Evolutionary conservation across 2,329 filamentous ascomycete genomes (phyloP).

Genomic region (Cercospora berteroae): DNA sequence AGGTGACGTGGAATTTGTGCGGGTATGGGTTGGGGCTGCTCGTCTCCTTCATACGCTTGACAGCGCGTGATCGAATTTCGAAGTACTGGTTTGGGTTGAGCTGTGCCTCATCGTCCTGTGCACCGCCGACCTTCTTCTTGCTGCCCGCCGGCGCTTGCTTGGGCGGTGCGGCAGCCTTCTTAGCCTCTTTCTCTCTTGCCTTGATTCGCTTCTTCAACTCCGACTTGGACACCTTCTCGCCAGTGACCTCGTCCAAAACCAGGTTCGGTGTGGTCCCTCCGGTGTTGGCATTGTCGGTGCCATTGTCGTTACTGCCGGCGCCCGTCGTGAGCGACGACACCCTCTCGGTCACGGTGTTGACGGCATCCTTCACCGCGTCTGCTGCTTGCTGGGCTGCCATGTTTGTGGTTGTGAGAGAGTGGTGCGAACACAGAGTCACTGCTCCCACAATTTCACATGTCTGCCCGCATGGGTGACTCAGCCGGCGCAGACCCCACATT

Average conservation of each 20-base stretch:
- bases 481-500: not conserved
- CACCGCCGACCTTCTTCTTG: constrained; percentile 59
- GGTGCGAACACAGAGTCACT: not conserved
- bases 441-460: not conserved
- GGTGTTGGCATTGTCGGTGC: constrained; percentile 10
- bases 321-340: constrained; percentile 37
- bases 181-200: constrained; percentile 79
- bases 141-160: constrained; percentile 57
- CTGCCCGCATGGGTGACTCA: not conserved
- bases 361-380: constrained; percentile 40
- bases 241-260: constrained; percentile 88
- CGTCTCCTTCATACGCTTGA: constrained; percentile 72
- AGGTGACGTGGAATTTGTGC: constrained; percentile 87
- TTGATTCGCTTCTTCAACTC: constrained; percentile 91
- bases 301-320: constrained; percentile 27
- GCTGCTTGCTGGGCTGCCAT: constrained; percentile 39
- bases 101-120: constrained; percentile 67
- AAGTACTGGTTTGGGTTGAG: constrained; percentile 86
- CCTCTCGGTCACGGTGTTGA: constrained; percentile 37
- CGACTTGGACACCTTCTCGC: constrained; percentile 66
- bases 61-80: constrained; percentile 82
- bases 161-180: constrained; percentile 78
- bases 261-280: constrained; percentile 49
- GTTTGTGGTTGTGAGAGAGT: constrained; percentile 14
- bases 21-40: constrained; percentile 83